Conservation (phyloP, 345 rosid genomes). For the Microthlaspi erraticum region DNA sequence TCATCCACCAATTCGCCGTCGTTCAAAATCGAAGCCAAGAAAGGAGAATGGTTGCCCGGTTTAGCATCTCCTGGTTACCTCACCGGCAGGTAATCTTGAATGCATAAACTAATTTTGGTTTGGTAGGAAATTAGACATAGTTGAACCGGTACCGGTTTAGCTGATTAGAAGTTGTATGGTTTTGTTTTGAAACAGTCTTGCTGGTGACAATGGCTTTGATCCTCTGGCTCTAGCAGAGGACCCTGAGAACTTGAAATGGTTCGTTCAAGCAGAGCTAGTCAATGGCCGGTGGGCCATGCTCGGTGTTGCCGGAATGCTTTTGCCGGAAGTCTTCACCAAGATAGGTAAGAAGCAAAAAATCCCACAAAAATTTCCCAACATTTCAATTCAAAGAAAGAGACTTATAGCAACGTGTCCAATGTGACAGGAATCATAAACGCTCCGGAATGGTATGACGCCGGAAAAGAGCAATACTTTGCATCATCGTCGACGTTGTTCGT, state of each 20-base stretch:
- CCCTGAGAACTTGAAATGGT: conserved; percentile 92
- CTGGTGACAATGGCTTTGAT: conserved; percentile 97
- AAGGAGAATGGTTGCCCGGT: conserved; percentile 94
- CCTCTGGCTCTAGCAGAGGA: conserved; percentile 90
- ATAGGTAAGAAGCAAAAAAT: conserved; percentile 48
- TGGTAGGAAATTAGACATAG: not conserved
- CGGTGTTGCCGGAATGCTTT: conserved; percentile 86
- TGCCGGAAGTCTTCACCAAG: conserved; percentile 90
- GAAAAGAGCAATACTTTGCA: conserved; percentile 90
- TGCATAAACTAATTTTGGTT: not conserved
- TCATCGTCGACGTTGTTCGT: conserved; percentile 90
- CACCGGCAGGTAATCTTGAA: conserved; percentile 64
- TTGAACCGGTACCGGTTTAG: not conserved
- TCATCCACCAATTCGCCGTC: conserved; percentile 40
- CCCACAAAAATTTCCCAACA: not conserved
- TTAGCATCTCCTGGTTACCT: conserved; percentile 79
- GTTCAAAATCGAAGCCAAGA: conserved; percentile 77
- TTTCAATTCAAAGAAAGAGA: not conserved
- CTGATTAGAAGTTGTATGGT: not conserved
- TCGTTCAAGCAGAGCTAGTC: conserved; percentile 85
- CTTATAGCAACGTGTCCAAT: not conserved
- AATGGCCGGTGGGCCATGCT: conserved; percentile 93
- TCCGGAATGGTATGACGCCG: conserved; percentile 89
- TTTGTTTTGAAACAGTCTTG: conserved; percentile 55
- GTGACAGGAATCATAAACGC: conserved; percentile 55